Evolutionary conservation across 306 rosid genomes (phyloP).

Genomic region (Vachellia collinsii): DNA sequence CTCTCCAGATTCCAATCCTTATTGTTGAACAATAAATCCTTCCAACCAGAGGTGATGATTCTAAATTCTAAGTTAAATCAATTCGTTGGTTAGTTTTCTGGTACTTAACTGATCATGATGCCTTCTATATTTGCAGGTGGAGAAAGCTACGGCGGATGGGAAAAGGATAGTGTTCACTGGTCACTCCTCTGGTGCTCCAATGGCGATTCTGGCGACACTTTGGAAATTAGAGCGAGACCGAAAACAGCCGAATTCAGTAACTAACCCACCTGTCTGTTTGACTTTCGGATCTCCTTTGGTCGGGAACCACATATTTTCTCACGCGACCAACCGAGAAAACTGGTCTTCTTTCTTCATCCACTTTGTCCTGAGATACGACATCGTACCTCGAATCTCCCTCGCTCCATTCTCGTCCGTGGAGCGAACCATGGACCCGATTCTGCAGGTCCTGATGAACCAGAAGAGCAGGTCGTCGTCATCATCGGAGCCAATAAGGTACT

Average conservation of each 20-base stretch:
- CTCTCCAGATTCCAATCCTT: slow-evolving; percentile 43
- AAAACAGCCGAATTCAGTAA: background rate
- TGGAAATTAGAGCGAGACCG: slow-evolving; percentile 56
- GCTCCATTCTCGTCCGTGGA: slow-evolving; percentile 59
- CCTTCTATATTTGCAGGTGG: slow-evolving; percentile 52
- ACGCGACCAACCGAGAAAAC: slow-evolving; percentile 74
- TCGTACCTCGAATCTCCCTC: slow-evolving; percentile 68
- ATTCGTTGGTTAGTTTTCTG: background rate
- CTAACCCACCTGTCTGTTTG: slow-evolving; percentile 44
- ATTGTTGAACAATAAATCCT: background rate
- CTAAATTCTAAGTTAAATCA: background rate
- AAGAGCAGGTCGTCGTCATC: background rate
- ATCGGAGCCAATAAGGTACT: background rate
- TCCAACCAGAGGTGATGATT: slow-evolving; percentile 47
- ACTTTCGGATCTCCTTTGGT: slow-evolving; percentile 85
- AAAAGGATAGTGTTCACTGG: slow-evolving; percentile 71
- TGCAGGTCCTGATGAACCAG: slow-evolving; percentile 43
- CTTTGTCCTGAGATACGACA: slow-evolving; percentile 64
- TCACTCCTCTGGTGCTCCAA: slow-evolving; percentile 68
- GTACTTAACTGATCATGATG: background rate
- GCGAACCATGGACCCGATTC: slow-evolving; percentile 26
- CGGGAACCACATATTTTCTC: slow-evolving; percentile 72
- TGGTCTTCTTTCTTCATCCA: slow-evolving; percentile 71
- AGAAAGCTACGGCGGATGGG: slow-evolving; percentile 21
- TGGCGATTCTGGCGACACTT: slow-evolving; percentile 66